Percentiles rank a stretch among this genome's conserved stretches.
Evolutionary conservation across 345 rosid species (phyloP).

Genomic region (Crucihimalaya himalaica): DNA sequence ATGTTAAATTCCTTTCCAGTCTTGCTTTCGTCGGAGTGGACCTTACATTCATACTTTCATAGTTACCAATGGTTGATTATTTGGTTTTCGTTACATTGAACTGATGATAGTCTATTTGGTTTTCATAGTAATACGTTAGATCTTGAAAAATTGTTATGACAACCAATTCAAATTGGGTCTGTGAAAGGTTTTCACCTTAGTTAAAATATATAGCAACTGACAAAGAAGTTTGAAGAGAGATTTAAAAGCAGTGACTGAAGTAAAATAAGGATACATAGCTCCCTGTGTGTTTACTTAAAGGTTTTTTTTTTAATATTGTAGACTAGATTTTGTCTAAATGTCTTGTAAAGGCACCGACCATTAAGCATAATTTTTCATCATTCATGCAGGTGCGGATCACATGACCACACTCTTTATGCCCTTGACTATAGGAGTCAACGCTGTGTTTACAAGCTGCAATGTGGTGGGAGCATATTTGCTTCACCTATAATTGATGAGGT

Average conservation of each 20-base stretch:
- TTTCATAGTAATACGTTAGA: background rate
- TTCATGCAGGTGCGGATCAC: conserved; percentile 88
- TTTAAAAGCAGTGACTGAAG: conserved; percentile 14
- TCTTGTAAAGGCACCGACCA: conserved; percentile 8
- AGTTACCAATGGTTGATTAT: conserved; percentile 9
- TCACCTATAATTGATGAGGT: conserved; percentile 95
- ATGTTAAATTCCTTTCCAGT: background rate
- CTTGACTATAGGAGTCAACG: conserved; percentile 69
- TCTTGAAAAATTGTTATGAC: background rate
- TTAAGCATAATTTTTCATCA: conserved; percentile 15
- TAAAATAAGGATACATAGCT: background rate
- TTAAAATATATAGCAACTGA: background rate
- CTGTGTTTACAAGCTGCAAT: conserved; percentile 68
- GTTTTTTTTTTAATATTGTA: background rate
- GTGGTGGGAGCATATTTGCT: conserved; percentile 93
- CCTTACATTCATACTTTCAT: conserved; percentile 3
- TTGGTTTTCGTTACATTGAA: background rate
- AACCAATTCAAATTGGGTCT: background rate
- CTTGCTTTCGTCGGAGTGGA: background rate
- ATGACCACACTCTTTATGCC: conserved; percentile 83
- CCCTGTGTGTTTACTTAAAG: background rate
- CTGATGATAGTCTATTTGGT: background rate
- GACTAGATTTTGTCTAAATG: background rate
- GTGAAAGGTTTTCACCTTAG: background rate
- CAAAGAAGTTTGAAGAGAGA: conserved; percentile 5